Percentiles rank a stretch among this genome's conserved stretches.
Evolutionary conservation across 2,329 filamentous ascomycete genomes (phyloP).

Genomic region (Sclerotinia spermophila): DNA sequence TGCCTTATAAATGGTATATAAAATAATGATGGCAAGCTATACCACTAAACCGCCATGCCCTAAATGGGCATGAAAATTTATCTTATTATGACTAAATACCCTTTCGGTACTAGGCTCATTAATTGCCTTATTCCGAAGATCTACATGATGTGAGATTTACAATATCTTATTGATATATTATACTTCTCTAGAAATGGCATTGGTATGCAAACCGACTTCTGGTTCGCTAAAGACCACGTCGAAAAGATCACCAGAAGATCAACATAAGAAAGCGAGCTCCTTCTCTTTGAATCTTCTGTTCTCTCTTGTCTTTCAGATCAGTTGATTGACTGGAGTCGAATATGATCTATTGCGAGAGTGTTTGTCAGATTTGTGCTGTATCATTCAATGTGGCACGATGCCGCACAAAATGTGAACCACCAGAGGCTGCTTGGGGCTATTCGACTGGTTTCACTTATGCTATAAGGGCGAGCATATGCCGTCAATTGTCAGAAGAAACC

Average conservation of each 20-base stretch:
- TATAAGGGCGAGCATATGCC: not conserved
- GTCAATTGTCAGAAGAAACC: not conserved
- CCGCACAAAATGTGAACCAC: not conserved
- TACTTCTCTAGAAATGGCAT: not conserved
- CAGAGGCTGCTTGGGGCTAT: not conserved
- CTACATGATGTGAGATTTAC: not conserved
- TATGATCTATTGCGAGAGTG: not conserved
- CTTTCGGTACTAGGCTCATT: too few species aligned
- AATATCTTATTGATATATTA: not conserved
- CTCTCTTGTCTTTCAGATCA: not conserved
- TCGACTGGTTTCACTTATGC: not conserved
- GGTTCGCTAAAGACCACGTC: not conserved
- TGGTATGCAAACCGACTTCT: not conserved
- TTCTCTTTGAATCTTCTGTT: not conserved
- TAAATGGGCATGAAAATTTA: too few species aligned
- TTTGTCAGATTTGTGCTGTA: not conserved
- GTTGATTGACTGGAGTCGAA: not conserved
- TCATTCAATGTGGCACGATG: constrained; percentile 5
- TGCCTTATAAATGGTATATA: too few species aligned
- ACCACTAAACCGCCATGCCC: too few species aligned
- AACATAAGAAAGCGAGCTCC: not conserved
- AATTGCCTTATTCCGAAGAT: not conserved
- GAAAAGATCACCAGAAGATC: not conserved
- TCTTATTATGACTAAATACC: too few species aligned
- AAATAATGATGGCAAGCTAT: too few species aligned